Conservation (phyloP, 768 basidiomycete genomes). For the Tulasnella sp. region DNA sequence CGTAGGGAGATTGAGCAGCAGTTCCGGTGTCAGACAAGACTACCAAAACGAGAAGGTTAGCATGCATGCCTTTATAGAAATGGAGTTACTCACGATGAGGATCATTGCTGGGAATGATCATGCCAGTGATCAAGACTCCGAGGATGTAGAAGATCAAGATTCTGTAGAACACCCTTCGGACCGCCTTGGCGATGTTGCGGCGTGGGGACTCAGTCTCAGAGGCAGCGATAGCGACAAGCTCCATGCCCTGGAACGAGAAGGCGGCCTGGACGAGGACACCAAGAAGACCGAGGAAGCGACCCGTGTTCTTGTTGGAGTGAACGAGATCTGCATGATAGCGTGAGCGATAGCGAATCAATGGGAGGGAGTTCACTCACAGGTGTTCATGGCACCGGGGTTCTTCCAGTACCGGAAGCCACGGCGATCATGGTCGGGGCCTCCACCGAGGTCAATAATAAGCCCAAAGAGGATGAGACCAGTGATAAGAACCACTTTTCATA, state of each 20-base stretch:
- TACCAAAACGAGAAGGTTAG: neutral
- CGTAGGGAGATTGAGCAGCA: conserved; percentile 73
- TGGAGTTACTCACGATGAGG: conserved; percentile 37
- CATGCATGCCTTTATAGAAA: no score
- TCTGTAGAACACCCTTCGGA: conserved; percentile 66
- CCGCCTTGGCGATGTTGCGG: conserved; percentile 64
- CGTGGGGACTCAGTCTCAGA: conserved; percentile 69
- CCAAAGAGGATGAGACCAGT: conserved; percentile 31
- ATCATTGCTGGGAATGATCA: conserved; percentile 66
- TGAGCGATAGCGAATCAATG: neutral
- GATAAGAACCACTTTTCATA: conserved; percentile 26
- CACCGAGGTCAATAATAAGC: conserved; percentile 45
- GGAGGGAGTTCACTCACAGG: conserved; percentile 8
- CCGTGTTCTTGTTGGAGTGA: conserved; percentile 17
- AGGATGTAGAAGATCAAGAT: conserved; percentile 70
- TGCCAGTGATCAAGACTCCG: conserved; percentile 55
- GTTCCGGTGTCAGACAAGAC: conserved; percentile 34
- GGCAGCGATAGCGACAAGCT: conserved; percentile 55
- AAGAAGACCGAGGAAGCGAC: conserved; percentile 33
- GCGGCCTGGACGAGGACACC: conserved; percentile 41
- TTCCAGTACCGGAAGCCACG: conserved; percentile 34
- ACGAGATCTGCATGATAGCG: conserved; percentile 13
- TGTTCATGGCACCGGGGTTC: conserved; percentile 22
- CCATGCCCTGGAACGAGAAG: conserved; percentile 71
- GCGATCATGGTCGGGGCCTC: conserved; percentile 40